Evolutionary conservation across 2,329 filamentous ascomycete species (phyloP).

Genomic region (Phoma herbarum): DNA sequence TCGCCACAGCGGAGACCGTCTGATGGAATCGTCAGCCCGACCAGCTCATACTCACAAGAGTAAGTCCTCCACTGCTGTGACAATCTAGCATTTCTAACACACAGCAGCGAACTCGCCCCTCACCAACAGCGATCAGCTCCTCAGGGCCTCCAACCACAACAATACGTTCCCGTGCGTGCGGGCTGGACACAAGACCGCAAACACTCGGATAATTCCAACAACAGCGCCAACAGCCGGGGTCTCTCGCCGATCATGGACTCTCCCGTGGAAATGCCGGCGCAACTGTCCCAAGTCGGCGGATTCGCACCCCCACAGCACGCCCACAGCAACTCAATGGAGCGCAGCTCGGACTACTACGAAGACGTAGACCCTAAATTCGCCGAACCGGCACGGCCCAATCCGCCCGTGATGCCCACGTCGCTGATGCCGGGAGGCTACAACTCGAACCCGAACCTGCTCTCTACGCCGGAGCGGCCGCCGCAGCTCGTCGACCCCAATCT

Average conservation of each 20-base stretch:
- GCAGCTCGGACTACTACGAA: conserved; percentile 77
- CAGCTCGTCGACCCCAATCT: conserved; percentile 47
- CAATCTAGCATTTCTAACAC: conserved; percentile 28
- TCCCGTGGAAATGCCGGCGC: conserved; percentile 46
- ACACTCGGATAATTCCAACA: conserved; percentile 37
- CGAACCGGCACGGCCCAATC: conserved; percentile 51
- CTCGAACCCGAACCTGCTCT: conserved; percentile 42
- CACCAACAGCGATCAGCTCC: conserved; percentile 23
- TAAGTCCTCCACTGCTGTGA: conserved; percentile 58
- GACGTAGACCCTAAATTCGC: conserved; percentile 91
- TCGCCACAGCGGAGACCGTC: conserved; percentile 39
- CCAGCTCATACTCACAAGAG: conserved; percentile 77
- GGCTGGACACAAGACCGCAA: conserved; percentile 51
- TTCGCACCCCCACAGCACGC: conserved; percentile 29
- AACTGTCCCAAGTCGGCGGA: conserved; percentile 37
- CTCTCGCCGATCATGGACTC: conserved; percentile 54
- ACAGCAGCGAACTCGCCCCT: conserved; percentile 22
- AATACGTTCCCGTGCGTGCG: conserved; percentile 59
- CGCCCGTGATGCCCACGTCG: conserved; percentile 45
- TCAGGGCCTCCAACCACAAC: conserved; percentile 37
- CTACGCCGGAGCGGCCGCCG: conserved; percentile 26
- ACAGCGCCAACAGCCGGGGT: conserved; percentile 44
- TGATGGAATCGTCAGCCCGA: conserved; percentile 58
- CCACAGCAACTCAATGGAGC: conserved; percentile 29
- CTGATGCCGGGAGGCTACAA: conserved; percentile 37